A percentile compares a stretch with the other conserved stretches of the same genome.
Evolutionary conservation across 805 yeast genomes (phyloP).

Genomic region (Priceomyces melissophilus): DNA sequence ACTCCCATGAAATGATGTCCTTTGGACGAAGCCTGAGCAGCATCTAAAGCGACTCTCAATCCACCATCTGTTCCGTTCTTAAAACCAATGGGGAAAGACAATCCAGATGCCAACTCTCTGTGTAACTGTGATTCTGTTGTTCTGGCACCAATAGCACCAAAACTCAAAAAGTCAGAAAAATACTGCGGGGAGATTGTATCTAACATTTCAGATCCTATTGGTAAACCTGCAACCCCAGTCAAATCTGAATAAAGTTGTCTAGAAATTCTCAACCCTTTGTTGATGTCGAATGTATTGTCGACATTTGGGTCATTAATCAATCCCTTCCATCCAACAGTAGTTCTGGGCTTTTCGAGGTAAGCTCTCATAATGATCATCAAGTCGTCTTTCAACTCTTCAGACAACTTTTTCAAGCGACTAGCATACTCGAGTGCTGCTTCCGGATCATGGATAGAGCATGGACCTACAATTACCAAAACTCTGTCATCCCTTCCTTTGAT

Average conservation of each 20-base stretch:
- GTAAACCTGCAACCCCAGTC: constrained; percentile 68
- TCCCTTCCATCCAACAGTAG: constrained; percentile 99
- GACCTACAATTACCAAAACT: constrained; percentile 86
- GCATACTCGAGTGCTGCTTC: constrained; percentile 89
- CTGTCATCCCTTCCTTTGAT: constrained; percentile 78
- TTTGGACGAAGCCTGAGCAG: constrained; percentile 85
- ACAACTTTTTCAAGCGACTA: constrained; percentile 56
- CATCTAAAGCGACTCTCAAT: constrained; percentile 88
- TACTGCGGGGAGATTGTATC: constrained; percentile 97
- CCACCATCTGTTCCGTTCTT: constrained; percentile 98
- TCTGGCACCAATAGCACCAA: constrained; percentile 99
- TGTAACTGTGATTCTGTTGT: constrained; percentile 98
- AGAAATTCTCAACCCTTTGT: constrained; percentile 86
- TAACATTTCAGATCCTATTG: constrained; percentile 96
- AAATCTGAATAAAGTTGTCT: constrained; percentile 81
- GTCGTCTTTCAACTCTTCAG: constrained; percentile 71
- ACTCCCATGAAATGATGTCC: constrained; percentile 97
- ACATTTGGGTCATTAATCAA: constrained; percentile 95
- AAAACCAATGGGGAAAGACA: constrained; percentile 98
- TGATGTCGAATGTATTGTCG: constrained; percentile 87
- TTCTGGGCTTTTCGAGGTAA: constrained; percentile 95
- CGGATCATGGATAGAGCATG: constrained; percentile 94
- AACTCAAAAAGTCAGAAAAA: constrained; percentile 82
- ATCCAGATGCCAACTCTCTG: constrained; percentile 95
- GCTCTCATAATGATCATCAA: constrained; percentile 93